These are phyloP conservation scores for Eruca vesicaria DNA, from an alignment of 441 rosid genomes.

Conservation along the genomic window DNA sequence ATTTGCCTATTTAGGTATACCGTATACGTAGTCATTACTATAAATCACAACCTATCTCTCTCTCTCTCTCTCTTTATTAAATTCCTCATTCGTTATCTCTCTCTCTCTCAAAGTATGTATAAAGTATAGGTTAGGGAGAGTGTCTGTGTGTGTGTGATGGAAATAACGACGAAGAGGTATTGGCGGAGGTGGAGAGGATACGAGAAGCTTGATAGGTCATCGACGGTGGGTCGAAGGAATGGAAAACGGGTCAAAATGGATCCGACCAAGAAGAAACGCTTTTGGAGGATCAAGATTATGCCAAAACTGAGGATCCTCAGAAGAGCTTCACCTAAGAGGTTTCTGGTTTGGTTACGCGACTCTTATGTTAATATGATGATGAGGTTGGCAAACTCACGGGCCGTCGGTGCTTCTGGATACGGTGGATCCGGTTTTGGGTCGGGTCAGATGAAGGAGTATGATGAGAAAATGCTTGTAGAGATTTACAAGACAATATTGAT, in stretches of 20 bases:
- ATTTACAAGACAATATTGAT: constrained; percentile 62
- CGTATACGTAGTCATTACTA: neutral
- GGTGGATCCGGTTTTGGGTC: constrained; percentile 39
- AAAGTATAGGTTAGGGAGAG: neutral
- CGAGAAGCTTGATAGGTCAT: constrained; percentile 47
- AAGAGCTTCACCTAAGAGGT: constrained; percentile 52
- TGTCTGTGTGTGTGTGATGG: constrained; percentile 33
- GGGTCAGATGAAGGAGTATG: constrained; percentile 61
- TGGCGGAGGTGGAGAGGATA: constrained; percentile 57
- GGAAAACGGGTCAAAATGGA: constrained; percentile 31
- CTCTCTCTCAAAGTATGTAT: neutral
- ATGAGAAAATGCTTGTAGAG: constrained; percentile 67
- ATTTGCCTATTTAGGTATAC: neutral
- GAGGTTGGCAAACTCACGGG: constrained; percentile 52
- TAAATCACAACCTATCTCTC: neutral
- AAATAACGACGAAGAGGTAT: constrained; percentile 36
- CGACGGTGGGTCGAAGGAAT: constrained; percentile 22
- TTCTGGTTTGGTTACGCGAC: constrained; percentile 69
- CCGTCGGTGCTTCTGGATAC: constrained; percentile 36
- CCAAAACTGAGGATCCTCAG: constrained; percentile 44
- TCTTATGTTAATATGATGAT: constrained; percentile 86
- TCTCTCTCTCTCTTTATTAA: constrained; percentile 6
- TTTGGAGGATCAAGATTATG: constrained; percentile 58
- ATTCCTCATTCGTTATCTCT: neutral
- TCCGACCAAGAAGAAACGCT: constrained; percentile 37